Evolutionary conservation across 495 filamentous ascomycete species (phyloP), one percentile per base, ranked within the genome.

Genomic region (Penicillium cataractarum): DNA sequence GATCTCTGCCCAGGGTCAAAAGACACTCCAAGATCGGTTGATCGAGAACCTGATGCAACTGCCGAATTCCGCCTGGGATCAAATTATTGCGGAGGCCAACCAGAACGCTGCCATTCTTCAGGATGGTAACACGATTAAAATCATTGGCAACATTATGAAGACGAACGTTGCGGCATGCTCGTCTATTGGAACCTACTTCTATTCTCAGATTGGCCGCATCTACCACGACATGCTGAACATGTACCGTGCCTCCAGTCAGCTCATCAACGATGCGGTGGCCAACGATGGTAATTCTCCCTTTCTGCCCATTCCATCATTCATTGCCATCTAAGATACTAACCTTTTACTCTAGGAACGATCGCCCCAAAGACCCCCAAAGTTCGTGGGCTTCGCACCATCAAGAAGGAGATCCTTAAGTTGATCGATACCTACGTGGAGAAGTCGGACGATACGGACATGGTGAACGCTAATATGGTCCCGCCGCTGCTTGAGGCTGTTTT

Each of bases 71-170:
- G 95, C 95, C 21, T 99, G 95, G 95, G 92, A 97, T 68, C 82
- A 87, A 51, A 98, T 99, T 64, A 99, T 99, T 63, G 81, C 83
- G 50, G 82, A 87, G 64, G 95, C 95, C 39, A 92, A 91, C 51
- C 82, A 89, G 58, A 86, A 97, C 70, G 90, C 94, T 2, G 80
- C 83, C 27, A 90, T 92, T 61, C 82, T 99, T 7, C 91, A 98
- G 72, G 91, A 97, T 72, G 83, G 85, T 27, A 92, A 99, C 55
- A 96, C 92, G 0, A 97, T 99, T 76, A 98, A 97, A 78, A 87
- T 99, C 61, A 90, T 99, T 60, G 95, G 95, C 56, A 99, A 99
- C 74, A 96, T 99, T 67, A 99, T 98, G 95, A 99, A 99, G 83
- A 99, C 95, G 6, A 99, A 99, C 67, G 95, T 99, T 6, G 92